Evolutionary conservation across 1,284 basidiomycete species (phyloP), one percentile per base, ranked within the genome.

Genomic region (Phenoliferia sp.): DNA sequence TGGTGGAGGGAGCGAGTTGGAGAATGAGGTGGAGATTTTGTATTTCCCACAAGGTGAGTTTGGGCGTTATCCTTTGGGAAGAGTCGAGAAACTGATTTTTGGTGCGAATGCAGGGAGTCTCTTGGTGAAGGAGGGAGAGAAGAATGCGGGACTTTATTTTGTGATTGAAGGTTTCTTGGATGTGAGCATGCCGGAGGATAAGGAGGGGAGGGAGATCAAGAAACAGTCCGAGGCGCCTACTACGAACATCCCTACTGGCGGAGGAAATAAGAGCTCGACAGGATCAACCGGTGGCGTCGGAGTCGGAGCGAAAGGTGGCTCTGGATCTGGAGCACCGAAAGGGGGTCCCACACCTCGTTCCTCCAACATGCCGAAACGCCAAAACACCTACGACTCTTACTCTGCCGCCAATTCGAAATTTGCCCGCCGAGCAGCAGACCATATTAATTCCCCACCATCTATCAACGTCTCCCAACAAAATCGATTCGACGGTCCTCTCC

Each of bases 121-220:
- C 0, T 81, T 99, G 22, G 94, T 90, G 17, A 91, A 88, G 76
- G 92, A 94, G 7, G 95, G 94, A 34, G 95, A 99, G 78, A 83
- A 85, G 59, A 89, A 93, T 72, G 90, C 91, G 52, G 95, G 95
- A 12, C 82, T 99, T 32, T 99, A 95, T 83, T 99, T 95, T 76
- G 94, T 99, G 55, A 96, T 99, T 59, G 96, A 99, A 73, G 95
- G 95, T 0, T 94, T 97, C 79, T 81, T 99, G 50, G 95, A 99
- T 76, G 93, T 98, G 55, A 82, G 90, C 35, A 82, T 95, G 55
- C 90, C 91, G 2, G 81, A 85, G 15, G 80, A 80, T 7, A 33
- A 32, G 35, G 12, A 26, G 15, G 32, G 29, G 16, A 29, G 36
- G 16, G 17, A 19, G 16, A 59, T 35, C n/a, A 52, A 48, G 31